Conservation (phyloP, 2,329 filamentous ascomycete genomes). For the Aureobasidium zeae region DNA sequence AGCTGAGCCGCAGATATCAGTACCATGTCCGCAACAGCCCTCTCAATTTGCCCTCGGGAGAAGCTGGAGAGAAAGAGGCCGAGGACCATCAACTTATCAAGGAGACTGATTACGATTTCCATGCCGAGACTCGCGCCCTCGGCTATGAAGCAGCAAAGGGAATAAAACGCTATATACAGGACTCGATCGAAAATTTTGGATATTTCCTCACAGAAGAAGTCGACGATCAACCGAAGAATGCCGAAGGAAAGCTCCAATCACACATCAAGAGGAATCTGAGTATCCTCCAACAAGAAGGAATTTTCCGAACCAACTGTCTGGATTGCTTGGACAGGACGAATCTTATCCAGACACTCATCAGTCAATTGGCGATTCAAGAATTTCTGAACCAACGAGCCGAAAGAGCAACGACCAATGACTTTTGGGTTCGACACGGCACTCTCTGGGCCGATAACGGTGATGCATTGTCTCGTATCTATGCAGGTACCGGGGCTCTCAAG, state of each 20-base stretch:
- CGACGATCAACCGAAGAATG: constrained; percentile 40
- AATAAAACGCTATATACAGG: constrained; percentile 68
- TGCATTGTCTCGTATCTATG: constrained; percentile 87
- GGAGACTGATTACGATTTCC: constrained; percentile 89
- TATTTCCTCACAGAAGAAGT: constrained; percentile 77
- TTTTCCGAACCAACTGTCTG: constrained; percentile 91
- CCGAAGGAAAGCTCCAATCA: constrained; percentile 33
- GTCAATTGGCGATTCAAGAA: constrained; percentile 79
- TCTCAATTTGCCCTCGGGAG: constrained; percentile 46
- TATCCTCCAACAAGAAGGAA: constrained; percentile 84
- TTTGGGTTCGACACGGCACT: constrained; percentile 85
- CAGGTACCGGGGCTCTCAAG: constrained; percentile 89
- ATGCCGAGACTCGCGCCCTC: constrained; percentile 81
- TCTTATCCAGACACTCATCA: constrained; percentile 89
- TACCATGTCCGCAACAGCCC: constrained; percentile 67
- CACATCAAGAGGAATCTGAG: constrained; percentile 45
- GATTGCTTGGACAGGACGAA: constrained; percentile 96
- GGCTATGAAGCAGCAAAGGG: constrained; percentile 87
- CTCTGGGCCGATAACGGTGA: constrained; percentile 98
- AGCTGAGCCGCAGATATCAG: constrained; percentile 71
- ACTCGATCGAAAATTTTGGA: constrained; percentile 79
- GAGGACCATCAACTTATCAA: constrained; percentile 67
- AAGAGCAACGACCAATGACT: constrained; percentile 58
- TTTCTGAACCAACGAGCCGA: constrained; percentile 69
- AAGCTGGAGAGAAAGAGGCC: constrained; percentile 15